Percentiles rank a stretch among this genome's conserved stretches.
These are phyloP conservation scores for Pichia sp. DNA, from an alignment of 1,139 yeast species.

Conservation along the genomic window DNA sequence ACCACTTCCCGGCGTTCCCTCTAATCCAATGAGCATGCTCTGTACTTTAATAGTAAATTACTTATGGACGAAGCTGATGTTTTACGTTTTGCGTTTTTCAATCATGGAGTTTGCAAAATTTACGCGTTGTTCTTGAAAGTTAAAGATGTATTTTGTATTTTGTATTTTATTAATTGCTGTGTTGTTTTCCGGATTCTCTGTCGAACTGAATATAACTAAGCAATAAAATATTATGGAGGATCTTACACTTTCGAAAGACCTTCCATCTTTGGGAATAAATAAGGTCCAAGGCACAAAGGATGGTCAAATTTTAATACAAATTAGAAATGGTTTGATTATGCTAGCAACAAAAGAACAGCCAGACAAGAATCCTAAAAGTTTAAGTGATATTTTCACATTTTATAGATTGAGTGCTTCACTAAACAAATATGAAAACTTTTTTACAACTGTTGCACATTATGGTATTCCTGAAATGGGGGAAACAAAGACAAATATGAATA, in stretches of 20 bases:
- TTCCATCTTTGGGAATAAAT: conserved; percentile 8
- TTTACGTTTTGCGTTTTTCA: too few relatives aligned
- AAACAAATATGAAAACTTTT: conserved; percentile 17
- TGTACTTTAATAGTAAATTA: too few relatives aligned
- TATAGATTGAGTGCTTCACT: conserved; percentile 16
- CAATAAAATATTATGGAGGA: conserved; percentile 10
- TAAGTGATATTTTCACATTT: conserved; percentile 18
- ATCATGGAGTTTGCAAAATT: too few relatives aligned
- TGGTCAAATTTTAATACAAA: conserved; percentile 20
- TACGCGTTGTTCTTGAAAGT: background rate
- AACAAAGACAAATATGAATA: background rate
- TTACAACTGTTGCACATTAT: conserved; percentile 10
- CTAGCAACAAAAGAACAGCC: conserved; percentile 5
- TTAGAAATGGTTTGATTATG: conserved; percentile 11
- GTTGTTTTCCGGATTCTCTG: too few relatives aligned
- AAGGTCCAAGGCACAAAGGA: conserved; percentile 21
- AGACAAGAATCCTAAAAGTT: conserved; percentile 5
- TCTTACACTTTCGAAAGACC: conserved; percentile 6
- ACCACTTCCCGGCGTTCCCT: conserved; percentile 70
- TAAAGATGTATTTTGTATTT: background rate
- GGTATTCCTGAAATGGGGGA: conserved; percentile 6
- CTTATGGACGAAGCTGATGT: too few relatives aligned
- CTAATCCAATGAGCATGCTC: conserved; percentile 65
- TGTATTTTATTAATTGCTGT: background rate
- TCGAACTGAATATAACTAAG: background rate